Percentiles rank a stretch among this genome's conserved stretches.
Conservation (phyloP, 192 early-diverging fungal species). For the Ambispora gerdemannii region DNA sequence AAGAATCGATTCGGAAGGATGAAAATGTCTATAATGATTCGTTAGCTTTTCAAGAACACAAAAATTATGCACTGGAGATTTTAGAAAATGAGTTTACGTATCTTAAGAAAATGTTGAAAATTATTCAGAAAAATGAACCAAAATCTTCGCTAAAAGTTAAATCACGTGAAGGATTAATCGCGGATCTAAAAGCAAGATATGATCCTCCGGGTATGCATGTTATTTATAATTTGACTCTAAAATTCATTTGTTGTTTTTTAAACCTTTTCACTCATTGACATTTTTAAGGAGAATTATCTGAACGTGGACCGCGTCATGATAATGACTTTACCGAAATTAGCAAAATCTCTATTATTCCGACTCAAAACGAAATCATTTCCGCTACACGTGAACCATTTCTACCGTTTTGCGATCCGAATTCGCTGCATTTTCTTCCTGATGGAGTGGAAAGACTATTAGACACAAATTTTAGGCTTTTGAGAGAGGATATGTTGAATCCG, state of each 20-base stretch:
- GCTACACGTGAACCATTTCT: constrained; percentile 40
- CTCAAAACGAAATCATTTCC: constrained; percentile 46
- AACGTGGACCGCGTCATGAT: constrained; percentile 47
- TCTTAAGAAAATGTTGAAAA: not conserved
- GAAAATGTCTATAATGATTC: not conserved
- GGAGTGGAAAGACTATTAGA: constrained; percentile 53
- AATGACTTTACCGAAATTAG: constrained; percentile 49
- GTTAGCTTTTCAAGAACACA: not conserved
- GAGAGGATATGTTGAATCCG: constrained; percentile 55
- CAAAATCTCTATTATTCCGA: constrained; percentile 52
- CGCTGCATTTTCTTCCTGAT: constrained; percentile 45
- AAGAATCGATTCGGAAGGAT: not conserved
- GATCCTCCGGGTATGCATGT: constrained; percentile 3
- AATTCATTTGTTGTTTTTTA: not conserved
- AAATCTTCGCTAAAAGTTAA: not conserved
- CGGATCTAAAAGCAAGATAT: not conserved
- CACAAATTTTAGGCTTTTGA: constrained; percentile 55
- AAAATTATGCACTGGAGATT: constrained; percentile 10
- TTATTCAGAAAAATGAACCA: not conserved
- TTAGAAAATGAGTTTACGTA: constrained; percentile 11
- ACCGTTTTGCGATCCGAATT: constrained; percentile 40
- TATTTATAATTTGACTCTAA: not conserved
- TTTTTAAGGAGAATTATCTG: constrained; percentile 40
- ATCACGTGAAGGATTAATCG: not conserved
- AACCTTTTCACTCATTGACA: constrained; percentile 15